A percentile compares a stretch with the other conserved stretches of the same genome.
Conservation (phyloP, 805 yeast species). For the Ogataea ganodermae region DNA sequence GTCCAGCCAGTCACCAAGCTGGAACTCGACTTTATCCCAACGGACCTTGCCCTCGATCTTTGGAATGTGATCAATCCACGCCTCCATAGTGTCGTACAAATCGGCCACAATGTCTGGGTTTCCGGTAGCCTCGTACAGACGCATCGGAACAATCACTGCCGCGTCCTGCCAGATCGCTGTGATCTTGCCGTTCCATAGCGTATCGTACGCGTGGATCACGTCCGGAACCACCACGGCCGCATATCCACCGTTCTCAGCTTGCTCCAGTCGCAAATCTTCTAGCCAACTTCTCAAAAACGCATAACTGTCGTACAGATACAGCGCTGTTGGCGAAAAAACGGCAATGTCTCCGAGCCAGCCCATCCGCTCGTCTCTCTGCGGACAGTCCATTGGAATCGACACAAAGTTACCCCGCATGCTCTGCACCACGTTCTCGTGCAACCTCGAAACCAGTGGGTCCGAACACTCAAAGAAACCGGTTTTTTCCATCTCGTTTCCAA, state of each 20-base stretch:
- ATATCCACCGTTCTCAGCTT: constrained; percentile 19
- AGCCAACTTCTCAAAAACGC: constrained; percentile 27
- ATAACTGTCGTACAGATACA: constrained; percentile 24
- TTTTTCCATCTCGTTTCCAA: constrained; percentile 20
- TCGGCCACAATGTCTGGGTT: constrained; percentile 12
- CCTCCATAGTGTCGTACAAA: constrained; percentile 17
- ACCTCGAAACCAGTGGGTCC: constrained; percentile 17
- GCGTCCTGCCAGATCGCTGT: constrained; percentile 30
- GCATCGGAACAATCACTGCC: constrained; percentile 25
- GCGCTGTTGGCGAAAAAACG: constrained; percentile 28
- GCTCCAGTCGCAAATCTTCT: constrained; percentile 25
- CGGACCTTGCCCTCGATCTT: constrained; percentile 18
- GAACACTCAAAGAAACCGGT: constrained; percentile 27
- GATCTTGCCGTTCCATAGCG: constrained; percentile 18
- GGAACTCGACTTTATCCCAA: constrained; percentile 20
- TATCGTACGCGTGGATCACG: constrained; percentile 18
- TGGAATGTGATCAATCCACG: constrained; percentile 22
- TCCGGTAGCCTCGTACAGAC: constrained; percentile 14
- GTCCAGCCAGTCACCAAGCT: constrained; percentile 35
- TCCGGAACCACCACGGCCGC: constrained; percentile 27
- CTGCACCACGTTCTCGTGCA: constrained; percentile 22
- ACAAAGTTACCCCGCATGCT: constrained; percentile 30
- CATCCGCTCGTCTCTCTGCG: constrained; percentile 32
- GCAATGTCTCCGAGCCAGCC: constrained; percentile 34
- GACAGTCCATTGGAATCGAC: constrained; percentile 31